Base-by-base conservation (phyloP, 495 filamentous ascomycete genomes). In the Terfezia boudieri region DNA sequence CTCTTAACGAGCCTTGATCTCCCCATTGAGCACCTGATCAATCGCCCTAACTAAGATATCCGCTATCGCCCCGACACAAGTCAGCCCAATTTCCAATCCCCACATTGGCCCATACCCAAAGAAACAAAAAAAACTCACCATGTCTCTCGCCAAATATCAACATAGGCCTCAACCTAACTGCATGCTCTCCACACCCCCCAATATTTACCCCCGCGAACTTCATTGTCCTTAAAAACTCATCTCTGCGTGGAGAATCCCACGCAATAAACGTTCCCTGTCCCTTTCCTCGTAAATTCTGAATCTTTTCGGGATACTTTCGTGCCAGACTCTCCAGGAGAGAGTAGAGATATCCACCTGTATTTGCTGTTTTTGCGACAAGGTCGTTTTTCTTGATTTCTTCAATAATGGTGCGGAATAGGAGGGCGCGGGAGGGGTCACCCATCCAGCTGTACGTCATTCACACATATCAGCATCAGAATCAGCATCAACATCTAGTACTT, bases 261-360 rank as follows among this genome's bases (percentile, higher is more conserved):
- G 92, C 90, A 65, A 98, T 85, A 68, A 96, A 98, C 16, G 90
- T 98, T 64, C 90, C 90, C 71, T 86, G 84, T 56, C 84, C 83
- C 73, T 95, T 86, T 49, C 90, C 90, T 61, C 90, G 78, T 62
- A 98, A 72, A 70, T 96, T 94, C 67, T 77, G 71, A 65, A 98
- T 80, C 71, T 92, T 76, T 51, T 76, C 74, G 23, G 92, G 92
- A 70, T 86, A 90, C 66, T 76, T 76, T 68, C 75, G 59, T 12
- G 80, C 75, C 41, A 98, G 73, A n/a, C 62, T 66, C 67, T 83
- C 75, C 49, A 98, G 74, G 51, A 80, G 77, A 41, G 64, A 64
- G 61, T 75, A 94, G 50, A 98, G 72, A 66, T 96, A 95, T 49
- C 83, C 80, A 60, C 90, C 90, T 20, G 85, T 85, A 36, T 69